Conservation (phyloP, 768 basidiomycete genomes). For the Suillus spraguei region DNA sequence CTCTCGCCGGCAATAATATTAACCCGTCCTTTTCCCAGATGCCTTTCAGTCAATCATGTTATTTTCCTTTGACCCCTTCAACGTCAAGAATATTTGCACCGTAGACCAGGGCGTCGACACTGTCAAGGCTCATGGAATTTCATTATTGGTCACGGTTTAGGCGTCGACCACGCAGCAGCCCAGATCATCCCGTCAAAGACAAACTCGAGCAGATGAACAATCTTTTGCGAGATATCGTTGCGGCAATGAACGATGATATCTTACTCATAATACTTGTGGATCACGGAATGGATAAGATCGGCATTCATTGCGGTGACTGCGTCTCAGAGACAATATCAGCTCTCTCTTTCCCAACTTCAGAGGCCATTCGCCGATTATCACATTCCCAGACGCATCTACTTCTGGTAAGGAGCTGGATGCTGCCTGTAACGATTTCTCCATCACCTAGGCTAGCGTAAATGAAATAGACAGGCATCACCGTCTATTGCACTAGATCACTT, state of each 20-base stretch:
- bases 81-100: slow-evolving; percentile 95
- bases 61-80: slow-evolving; percentile 86
- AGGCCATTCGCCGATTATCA: slow-evolving; percentile 48
- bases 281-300: slow-evolving; percentile 94
- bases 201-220: slow-evolving; percentile 89
- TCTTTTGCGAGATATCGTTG: slow-evolving; percentile 72
- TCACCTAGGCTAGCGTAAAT: slow-evolving; percentile 65
- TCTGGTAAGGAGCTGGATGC: no score
- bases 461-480: slow-evolving; percentile 55
- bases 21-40: no score
- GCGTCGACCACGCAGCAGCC: slow-evolving; percentile 95
- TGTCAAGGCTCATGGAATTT: slow-evolving; percentile 67
- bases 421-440: no score
- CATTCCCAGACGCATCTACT: slow-evolving; percentile 59
- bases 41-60: no score
- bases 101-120: slow-evolving; percentile 86
- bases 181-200: slow-evolving; percentile 76
- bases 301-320: slow-evolving; percentile 95
- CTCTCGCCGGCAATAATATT: no score
- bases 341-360: slow-evolving; percentile 56
- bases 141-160: slow-evolving; percentile 89
- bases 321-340: slow-evolving; percentile 81
- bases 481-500: no score
- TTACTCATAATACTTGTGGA: slow-evolving; percentile 91
- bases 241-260: slow-evolving; percentile 77